Evolutionary conservation across 2,329 filamentous ascomycete species (phyloP).

Genomic region (Cadophora sp.): DNA sequence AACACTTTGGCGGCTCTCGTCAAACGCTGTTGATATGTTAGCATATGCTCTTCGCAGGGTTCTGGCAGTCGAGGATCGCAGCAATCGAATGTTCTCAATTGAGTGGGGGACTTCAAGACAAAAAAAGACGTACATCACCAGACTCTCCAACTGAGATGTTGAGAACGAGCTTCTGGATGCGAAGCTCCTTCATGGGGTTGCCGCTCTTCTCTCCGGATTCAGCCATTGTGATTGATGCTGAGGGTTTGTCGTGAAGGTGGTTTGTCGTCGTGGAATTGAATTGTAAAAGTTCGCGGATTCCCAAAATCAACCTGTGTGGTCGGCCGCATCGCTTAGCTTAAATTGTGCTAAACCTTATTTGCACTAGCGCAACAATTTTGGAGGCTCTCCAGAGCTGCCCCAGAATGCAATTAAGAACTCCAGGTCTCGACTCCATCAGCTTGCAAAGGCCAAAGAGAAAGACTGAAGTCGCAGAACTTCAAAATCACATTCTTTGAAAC

Average conservation of each 20-base stretch:
- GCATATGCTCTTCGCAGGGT: not conserved
- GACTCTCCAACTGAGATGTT: constrained; percentile 99
- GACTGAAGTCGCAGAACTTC: constrained; percentile 44
- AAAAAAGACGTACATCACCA: constrained; percentile 68
- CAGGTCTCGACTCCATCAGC: constrained; percentile 34
- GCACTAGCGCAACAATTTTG: constrained; percentile 23
- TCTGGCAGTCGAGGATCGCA: not conserved
- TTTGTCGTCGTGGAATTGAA: constrained; percentile 27
- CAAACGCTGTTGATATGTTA: constrained; percentile 64
- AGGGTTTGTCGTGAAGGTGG: constrained; percentile 30
- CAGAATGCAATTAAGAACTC: constrained; percentile 23
- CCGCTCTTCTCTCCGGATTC: constrained; percentile 78
- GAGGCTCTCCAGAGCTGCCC: constrained; percentile 20
- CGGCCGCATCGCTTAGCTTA: constrained; percentile 14
- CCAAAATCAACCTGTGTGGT: constrained; percentile 24
- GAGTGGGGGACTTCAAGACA: not conserved
- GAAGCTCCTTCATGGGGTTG: constrained; percentile 99
- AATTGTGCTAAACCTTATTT: constrained; percentile 21
- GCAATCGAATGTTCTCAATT: not conserved
- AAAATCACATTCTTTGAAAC: constrained; percentile 45
- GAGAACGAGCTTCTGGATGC: constrained; percentile 99
- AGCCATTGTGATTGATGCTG: constrained; percentile 53
- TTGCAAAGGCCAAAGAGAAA: constrained; percentile 40
- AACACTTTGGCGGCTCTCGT: constrained; percentile 99
- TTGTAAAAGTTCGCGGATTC: constrained; percentile 32